Percentiles rank a stretch among this genome's conserved stretches.
Conservation (phyloP, 106 monocot species). For the Hemerocallis citrina region DNA sequence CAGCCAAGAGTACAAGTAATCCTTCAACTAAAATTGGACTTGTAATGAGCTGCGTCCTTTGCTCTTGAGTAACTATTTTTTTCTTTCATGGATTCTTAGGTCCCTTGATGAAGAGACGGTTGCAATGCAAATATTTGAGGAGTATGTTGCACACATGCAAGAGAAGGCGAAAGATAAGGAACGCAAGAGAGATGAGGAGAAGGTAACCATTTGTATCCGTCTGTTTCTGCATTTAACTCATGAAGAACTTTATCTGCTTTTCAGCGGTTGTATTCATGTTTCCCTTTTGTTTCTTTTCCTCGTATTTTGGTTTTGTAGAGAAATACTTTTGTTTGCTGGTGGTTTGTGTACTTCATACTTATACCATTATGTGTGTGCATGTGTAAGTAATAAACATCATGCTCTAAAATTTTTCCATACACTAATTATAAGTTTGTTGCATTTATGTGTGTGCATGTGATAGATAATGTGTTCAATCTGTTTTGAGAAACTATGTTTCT, state of each 20-base stretch:
- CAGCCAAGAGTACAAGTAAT: conserved; percentile 73
- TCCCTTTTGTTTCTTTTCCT: too few relatives aligned
- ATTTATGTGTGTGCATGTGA: too few relatives aligned
- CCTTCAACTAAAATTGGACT: not conserved
- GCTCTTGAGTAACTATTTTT: not conserved
- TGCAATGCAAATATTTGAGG: conserved; percentile 78
- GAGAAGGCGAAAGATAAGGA: conserved; percentile 87
- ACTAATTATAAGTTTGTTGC: too few relatives aligned
- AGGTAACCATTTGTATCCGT: conserved; percentile 29
- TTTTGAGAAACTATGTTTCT: too few relatives aligned
- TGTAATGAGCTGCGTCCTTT: not conserved
- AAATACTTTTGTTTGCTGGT: not conserved
- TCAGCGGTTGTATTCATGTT: too few relatives aligned
- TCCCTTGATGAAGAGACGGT: conserved; percentile 55
- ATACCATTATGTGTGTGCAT: too few relatives aligned
- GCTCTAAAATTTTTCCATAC: too few relatives aligned
- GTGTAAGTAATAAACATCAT: too few relatives aligned
- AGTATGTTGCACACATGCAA: conserved; percentile 64
- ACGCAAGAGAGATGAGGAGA: conserved; percentile 84
- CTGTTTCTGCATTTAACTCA: not conserved
- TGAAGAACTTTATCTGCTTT: too few relatives aligned
- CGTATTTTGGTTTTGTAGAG: too few relatives aligned
- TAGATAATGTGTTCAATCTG: too few relatives aligned
- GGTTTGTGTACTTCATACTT: not conserved
- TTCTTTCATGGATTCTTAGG: conserved; percentile 18